Evolutionary conservation across 306 rosid genomes (phyloP), one percentile per base, ranked within the genome.

Genomic region (Sicyos baderoa): DNA sequence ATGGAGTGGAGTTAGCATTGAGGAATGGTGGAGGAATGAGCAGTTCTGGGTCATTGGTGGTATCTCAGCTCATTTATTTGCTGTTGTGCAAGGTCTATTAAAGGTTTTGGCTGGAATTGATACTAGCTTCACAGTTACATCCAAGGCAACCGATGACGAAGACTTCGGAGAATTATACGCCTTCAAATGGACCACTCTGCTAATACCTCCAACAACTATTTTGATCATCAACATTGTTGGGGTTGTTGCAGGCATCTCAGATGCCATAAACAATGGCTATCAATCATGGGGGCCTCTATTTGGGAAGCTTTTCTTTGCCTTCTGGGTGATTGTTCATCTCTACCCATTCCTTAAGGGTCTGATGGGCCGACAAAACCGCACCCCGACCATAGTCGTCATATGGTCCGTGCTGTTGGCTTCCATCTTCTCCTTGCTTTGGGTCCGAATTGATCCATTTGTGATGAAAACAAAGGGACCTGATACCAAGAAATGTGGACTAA

Each of bases 11-110:
- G 98, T 93, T 40, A 88, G 94, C 88, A 93, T 93, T 18, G 98
- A 93, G 74, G 98, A 93, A 78, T 88, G 97, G 99, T 93, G 99
- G 99, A 93, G 99, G 82, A 93, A 90, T 68, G 99, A 93, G 83
- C 98, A 93, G 76, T 93, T 93, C 75, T 93, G 97, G 97, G 98
- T 93, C 77, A 93, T 93, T 74, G 98, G 97, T 44, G 93, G 98
- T 78, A 90, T 93, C 25, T 88, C 98, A 57, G 97, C 94, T 62
- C 91, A 89, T 16, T 84, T 93, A 45, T 89, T 86, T 72, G 98
- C 98, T 55, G 93, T 93, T 58, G 77, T 93, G 54, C 98, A 93
- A 81, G 98, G 97, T 44, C 91, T 89, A 54, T 82, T 93, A 35
- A 93, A 93, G 85, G 95, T 86, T 65, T 77, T 93, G 76, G 97